These are phyloP conservation scores for Amborella trichopoda DNA, from an alignment of 164 flowering plant species.

Conservation along the genomic window DNA sequence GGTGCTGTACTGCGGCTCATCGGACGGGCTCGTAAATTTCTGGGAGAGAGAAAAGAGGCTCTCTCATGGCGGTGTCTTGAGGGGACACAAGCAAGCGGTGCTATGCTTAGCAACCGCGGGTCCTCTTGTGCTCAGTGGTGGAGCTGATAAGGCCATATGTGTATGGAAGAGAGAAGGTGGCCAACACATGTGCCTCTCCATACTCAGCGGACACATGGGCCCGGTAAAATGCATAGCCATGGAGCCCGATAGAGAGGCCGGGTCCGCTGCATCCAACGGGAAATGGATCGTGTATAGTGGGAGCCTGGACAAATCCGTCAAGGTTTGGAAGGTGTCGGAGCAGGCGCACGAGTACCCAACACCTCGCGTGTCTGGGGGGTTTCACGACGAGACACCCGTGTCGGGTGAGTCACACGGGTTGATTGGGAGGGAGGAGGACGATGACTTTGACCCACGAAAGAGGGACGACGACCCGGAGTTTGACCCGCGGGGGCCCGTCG, in stretches of 20 bases:
- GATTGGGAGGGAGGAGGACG: constrained; percentile 13
- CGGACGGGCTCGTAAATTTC: constrained; percentile 67
- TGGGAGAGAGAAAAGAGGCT: constrained; percentile 59
- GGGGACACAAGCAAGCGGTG: constrained; percentile 74
- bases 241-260: constrained; percentile 29
- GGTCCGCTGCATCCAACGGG: constrained; percentile 11
- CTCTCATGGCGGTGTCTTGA: constrained; percentile 54
- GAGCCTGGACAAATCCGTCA: constrained; percentile 76
- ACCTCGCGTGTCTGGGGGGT: too few relatives aligned
- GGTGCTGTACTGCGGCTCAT: constrained; percentile 65
- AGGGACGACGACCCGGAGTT: too few relatives aligned
- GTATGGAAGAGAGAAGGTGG: constrained; percentile 60
- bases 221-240: constrained; percentile 76
- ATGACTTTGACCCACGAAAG: too few relatives aligned
- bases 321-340: constrained; percentile 74
- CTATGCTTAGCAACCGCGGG: constrained; percentile 63
- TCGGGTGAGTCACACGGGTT: too few relatives aligned
- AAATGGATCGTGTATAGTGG: constrained; percentile 67
- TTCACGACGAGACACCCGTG: too few relatives aligned
- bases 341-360: constrained; percentile 27
- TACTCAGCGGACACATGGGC: constrained; percentile 66
- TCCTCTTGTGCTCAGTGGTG: constrained; percentile 52
- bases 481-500: too few relatives aligned
- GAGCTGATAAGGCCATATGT: constrained; percentile 76
- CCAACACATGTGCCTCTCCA: constrained; percentile 53